Evolutionary conservation across 179 eudicot genomes (phyloP), one percentile per base, ranked within the genome.

Genomic region (Pouteria campechiana): DNA sequence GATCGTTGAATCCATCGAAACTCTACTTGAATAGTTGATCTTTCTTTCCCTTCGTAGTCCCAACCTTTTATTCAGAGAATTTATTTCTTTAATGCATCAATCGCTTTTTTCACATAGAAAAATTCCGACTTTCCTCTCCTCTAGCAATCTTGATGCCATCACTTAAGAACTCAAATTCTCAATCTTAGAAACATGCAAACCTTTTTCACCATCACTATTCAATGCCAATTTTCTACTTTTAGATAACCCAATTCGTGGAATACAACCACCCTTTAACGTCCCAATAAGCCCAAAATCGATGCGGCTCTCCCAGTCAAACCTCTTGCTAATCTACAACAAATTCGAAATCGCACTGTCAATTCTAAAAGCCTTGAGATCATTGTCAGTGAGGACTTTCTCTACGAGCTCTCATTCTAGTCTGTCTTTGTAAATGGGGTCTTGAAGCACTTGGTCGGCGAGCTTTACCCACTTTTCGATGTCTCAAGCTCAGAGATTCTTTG

Each of bases 361-460:
- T 37, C 18, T 31, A 3, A 37, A 28, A 9, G 12, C 16, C 12
- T 25, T 14, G 28, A 38, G 23, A 4, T 24, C 44, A 52, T 77
- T 61, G 7, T 88, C 92, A 28, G 44, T 64, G 7, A 84, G 63
- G 12, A 68, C 37, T 22, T 50, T 70, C 44, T 88, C 67, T 0
- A 80, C 97, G 17, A 43, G 56, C 59, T 88, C 94, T 94, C 97
- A 88, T 60, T 88, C 97, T 5, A 77, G 37, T 3, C 97, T 64
- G 60, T 88, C 97, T 1, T 52, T 60, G 51, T 88, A 88, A 15
- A 80, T 64, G 1, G 84, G 79, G 73, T 84, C 95, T 11, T 42
- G 17, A 20, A 88, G 84, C 13, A 88, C 95, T 17, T 76, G 48
- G 44, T 80, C 92, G 17, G 92, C 92, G 0, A 74, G 65, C 18